Conservation (phyloP, 1,284 basidiomycete genomes). For the Ceratobasidium sp. region DNA sequence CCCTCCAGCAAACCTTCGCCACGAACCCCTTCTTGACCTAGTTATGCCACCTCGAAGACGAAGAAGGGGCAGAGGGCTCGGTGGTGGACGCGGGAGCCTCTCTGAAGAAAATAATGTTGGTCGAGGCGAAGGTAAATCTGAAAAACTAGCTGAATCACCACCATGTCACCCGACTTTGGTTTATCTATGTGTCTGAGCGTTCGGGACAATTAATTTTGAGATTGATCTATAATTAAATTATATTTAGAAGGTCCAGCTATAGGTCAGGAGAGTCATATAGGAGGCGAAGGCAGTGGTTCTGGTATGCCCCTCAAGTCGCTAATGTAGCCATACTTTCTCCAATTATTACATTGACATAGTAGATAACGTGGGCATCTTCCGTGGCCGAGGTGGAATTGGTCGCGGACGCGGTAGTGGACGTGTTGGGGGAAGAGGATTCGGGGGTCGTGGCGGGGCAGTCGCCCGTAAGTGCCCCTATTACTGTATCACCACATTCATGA, state of each 20-base stretch:
- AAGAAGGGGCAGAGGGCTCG: background rate
- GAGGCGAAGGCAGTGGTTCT: conserved; percentile 1
- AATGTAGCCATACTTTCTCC: too few species aligned
- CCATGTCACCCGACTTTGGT: too few species aligned
- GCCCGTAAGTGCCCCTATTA: too few species aligned
- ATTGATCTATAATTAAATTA: background rate
- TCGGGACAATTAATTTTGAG: too few species aligned
- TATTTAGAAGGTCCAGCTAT: background rate
- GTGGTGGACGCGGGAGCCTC: background rate
- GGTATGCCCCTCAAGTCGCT: too few species aligned
- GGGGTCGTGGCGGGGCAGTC: background rate
- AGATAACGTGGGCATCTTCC: too few species aligned
- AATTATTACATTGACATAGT: too few species aligned
- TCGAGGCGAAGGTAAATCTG: background rate
- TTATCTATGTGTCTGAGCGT: too few species aligned
- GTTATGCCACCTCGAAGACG: background rate
- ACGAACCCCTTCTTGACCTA: background rate
- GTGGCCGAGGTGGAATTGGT: background rate
- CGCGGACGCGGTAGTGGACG: background rate
- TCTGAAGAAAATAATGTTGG: conserved; percentile 3
- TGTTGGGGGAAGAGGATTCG: background rate
- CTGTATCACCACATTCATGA: too few species aligned
- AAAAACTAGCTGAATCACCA: background rate
- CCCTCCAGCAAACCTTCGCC: background rate
- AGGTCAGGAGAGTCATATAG: background rate